phyloP scores from a whole-genome alignment of 1,284 basidiomycete genomes.

The Ceratobasidium papillatum region DNA sequence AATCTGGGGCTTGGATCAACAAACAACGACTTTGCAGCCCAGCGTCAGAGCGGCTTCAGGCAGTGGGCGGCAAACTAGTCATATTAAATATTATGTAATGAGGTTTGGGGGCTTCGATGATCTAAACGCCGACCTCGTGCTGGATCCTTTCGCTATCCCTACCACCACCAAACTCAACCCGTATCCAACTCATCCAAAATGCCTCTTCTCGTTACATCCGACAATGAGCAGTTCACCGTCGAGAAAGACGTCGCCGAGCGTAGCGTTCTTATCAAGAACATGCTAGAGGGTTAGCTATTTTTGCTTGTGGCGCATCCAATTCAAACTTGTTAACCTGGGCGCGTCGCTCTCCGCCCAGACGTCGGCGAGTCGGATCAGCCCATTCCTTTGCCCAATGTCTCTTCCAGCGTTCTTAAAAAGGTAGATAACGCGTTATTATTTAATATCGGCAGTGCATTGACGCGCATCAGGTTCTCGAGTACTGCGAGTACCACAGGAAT shows the following conservation, averaged over 20 bases:
- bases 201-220: slow-evolving; percentile 88
- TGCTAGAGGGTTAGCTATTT: slow-evolving; percentile 86
- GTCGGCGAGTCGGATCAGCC: slow-evolving; percentile 89
- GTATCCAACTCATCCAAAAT: slow-evolving; percentile 55
- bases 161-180: slow-evolving; percentile 31
- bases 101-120: not conserved
- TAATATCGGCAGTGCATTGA: not conserved
- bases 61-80: no score
- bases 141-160: slow-evolving; percentile 6
- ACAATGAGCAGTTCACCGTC: slow-evolving; percentile 94
- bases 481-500: slow-evolving; percentile 98
- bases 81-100: not conserved
- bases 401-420: slow-evolving; percentile 96
- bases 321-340: slow-evolving; percentile 12
- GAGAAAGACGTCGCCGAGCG: slow-evolving; percentile 96
- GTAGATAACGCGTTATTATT: slow-evolving; percentile 54
- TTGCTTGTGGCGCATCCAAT: slow-evolving; percentile 42
- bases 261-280: slow-evolving; percentile 97
- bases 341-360: slow-evolving; percentile 62
- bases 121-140: not conserved
- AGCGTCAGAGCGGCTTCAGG: no score
- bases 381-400: slow-evolving; percentile 97
- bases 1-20: no score
- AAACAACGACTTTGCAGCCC: no score
- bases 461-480: slow-evolving; percentile 85